These are phyloP conservation scores for Pichia phayaonensis DNA, from an alignment of 805 yeast species.

Conservation along the genomic window DNA sequence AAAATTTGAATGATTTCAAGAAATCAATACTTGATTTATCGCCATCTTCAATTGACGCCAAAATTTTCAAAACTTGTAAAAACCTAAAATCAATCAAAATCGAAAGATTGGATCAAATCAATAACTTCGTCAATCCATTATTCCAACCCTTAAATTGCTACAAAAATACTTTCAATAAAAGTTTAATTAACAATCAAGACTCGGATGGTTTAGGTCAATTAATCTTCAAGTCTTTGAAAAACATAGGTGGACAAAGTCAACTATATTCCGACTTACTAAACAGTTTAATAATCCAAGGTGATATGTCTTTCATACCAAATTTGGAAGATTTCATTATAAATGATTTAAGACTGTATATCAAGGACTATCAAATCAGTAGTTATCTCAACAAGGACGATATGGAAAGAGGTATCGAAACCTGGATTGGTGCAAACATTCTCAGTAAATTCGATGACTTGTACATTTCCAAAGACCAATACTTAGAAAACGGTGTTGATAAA, in stretches of 20 bases:
- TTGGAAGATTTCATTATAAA: constrained; percentile 46
- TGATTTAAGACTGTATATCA: constrained; percentile 49
- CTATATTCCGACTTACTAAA: constrained; percentile 33
- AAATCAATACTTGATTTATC: constrained; percentile 26
- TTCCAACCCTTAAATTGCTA: constrained; percentile 54
- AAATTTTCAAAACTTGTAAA: constrained; percentile 54
- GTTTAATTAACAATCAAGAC: constrained; percentile 35
- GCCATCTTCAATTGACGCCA: constrained; percentile 21
- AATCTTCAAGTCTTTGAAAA: constrained; percentile 37
- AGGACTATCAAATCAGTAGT: constrained; percentile 38
- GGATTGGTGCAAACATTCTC: constrained; percentile 71
- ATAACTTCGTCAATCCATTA: constrained; percentile 51
- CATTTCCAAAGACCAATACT: constrained; percentile 56
- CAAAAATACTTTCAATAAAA: constrained; percentile 18
- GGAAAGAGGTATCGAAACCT: constrained; percentile 53
- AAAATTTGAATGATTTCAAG: constrained; percentile 44
- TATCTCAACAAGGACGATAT: constrained; percentile 32
- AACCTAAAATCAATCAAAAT: constrained; percentile 40
- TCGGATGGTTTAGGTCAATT: constrained; percentile 44
- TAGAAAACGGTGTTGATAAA: constrained; percentile 48
- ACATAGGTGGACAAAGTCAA: constrained; percentile 37
- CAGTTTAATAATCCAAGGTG: constrained; percentile 55
- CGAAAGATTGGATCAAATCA: constrained; percentile 3
- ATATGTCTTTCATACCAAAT: constrained; percentile 47
- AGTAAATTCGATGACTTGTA: constrained; percentile 53